A percentile compares a stretch with the other conserved stretches of the same genome.
Conservation (phyloP, 208 protist species). For the Porcisia hertigi region DNA sequence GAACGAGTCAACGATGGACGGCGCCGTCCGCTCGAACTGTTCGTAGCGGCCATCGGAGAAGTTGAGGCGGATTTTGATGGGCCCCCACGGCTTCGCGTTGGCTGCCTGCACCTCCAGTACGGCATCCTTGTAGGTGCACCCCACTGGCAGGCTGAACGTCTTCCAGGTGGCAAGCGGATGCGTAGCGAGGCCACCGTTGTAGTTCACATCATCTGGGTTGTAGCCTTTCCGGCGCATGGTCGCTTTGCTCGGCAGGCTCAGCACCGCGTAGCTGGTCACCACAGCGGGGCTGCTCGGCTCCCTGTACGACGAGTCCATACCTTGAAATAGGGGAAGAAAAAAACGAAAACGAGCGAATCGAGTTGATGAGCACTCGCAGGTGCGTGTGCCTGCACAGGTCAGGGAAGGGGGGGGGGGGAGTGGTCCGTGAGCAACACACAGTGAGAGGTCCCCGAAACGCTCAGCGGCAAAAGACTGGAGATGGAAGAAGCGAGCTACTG, state of each 20-base stretch:
- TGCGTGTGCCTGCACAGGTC: neutral
- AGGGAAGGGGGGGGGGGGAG: neutral
- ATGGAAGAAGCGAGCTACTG: neutral
- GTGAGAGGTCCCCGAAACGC: neutral
- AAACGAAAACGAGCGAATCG: neutral
- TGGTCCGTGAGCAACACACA: neutral
- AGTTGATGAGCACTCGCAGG: neutral
- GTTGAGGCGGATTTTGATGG: slow-evolving; percentile 74
- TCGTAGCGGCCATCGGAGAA: slow-evolving; percentile 77
- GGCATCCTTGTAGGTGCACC: slow-evolving; percentile 74
- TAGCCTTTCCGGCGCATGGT: slow-evolving; percentile 78
- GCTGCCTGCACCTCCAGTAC: slow-evolving; percentile 60
- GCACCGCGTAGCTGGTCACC: slow-evolving; percentile 77
- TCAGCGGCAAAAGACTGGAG: neutral
- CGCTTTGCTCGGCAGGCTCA: slow-evolving; percentile 62
- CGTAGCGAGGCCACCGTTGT: slow-evolving; percentile 51
- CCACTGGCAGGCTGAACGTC: slow-evolving; percentile 52
- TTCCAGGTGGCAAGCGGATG: slow-evolving; percentile 80
- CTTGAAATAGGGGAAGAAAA: neutral
- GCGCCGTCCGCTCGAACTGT: slow-evolving; percentile 63
- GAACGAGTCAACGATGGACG: slow-evolving; percentile 49
- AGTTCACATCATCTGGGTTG: slow-evolving; percentile 50
- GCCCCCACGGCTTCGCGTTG: slow-evolving; percentile 74
- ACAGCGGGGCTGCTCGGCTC: slow-evolving; percentile 44
- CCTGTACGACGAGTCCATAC: slow-evolving; percentile 54